phyloP scores from a whole-genome alignment of 2,329 filamentous ascomycete species.

The Beauveria bassiana region DNA sequence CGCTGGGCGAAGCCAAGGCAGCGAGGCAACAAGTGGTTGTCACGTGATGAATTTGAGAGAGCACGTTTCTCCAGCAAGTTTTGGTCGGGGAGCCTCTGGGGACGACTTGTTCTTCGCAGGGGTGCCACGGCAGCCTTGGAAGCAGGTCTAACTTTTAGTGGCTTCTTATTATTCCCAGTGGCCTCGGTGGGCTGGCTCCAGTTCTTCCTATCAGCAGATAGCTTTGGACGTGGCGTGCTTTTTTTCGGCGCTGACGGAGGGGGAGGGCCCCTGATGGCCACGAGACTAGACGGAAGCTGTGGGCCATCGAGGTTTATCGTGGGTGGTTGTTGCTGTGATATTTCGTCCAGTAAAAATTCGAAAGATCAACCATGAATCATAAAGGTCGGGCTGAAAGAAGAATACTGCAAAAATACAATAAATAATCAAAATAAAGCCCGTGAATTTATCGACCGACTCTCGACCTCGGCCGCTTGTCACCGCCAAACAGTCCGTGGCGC shows the following conservation, averaged over 20 bases:
- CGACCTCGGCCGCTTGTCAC: not conserved
- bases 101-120: not conserved
- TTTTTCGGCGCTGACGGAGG: not conserved
- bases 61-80: not conserved
- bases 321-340: too few species aligned
- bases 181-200: not conserved
- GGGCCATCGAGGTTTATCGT: not conserved
- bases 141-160: not conserved
- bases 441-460: not conserved
- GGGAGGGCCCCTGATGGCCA: not conserved
- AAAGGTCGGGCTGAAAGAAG: not conserved
- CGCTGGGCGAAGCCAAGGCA: not conserved
- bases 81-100: slow-evolving; percentile 1
- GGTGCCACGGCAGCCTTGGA: not conserved
- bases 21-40: not conserved
- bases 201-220: not conserved
- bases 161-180: not conserved
- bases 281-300: not conserved
- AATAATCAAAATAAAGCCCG: not conserved
- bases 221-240: slow-evolving; percentile 1
- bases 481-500: not conserved
- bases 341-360: too few species aligned
- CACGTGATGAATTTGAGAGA: not conserved
- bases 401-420: too few species aligned
- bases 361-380: too few species aligned